These are phyloP conservation scores for Cucumis hystrix DNA, from an alignment of 306 rosid genomes.

Conservation along the genomic window DNA sequence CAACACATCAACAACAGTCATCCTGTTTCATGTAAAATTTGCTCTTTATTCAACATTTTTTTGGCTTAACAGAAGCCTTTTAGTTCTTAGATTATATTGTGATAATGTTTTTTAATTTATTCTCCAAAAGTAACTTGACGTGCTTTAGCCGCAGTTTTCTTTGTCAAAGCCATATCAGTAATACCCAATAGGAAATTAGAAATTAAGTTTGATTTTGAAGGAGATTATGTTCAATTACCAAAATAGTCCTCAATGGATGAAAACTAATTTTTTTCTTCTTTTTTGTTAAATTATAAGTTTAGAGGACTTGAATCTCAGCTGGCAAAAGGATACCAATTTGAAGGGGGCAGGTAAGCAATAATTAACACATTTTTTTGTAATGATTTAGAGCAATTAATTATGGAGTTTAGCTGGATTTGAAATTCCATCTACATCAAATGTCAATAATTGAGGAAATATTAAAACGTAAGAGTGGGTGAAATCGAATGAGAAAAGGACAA, in stretches of 20 bases:
- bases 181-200: background rate
- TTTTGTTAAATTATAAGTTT: too few relatives aligned
- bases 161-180: background rate
- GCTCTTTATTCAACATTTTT: background rate
- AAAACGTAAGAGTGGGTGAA: background rate
- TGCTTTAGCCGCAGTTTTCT: background rate
- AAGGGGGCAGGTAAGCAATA: background rate
- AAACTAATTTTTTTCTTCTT: background rate
- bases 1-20: background rate
- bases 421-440: background rate
- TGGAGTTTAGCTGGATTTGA: background rate
- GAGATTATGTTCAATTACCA: background rate
- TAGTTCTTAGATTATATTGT: conserved; percentile 1
- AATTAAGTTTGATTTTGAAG: background rate
- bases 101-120: conserved; percentile 8
- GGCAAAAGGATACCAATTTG: background rate
- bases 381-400: background rate
- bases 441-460: conserved; percentile 2
- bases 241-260: background rate
- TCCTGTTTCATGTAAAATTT: background rate
- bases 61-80: conserved; percentile 7
- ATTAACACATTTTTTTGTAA: background rate
- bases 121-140: background rate
- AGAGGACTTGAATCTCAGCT: background rate
- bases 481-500: background rate